These are phyloP conservation scores for Auxenochlorella pyrenoidosa DNA, from an alignment of 139 green algal genomes.

Conservation along the genomic window DNA sequence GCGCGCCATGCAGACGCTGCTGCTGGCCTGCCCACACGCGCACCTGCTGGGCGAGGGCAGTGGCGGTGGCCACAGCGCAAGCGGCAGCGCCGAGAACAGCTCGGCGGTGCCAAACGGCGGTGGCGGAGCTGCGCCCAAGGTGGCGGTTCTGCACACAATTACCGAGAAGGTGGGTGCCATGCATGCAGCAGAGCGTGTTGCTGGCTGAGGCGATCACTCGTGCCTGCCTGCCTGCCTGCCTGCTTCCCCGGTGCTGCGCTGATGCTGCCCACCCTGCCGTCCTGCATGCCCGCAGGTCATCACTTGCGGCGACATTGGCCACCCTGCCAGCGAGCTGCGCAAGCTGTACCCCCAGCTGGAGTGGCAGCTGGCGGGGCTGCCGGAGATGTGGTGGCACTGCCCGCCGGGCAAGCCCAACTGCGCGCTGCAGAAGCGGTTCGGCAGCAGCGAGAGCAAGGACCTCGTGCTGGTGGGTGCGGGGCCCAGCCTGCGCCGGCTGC, in stretches of 20 bases:
- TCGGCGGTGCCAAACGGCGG: slow-evolving; percentile 2
- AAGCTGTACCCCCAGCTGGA: slow-evolving; percentile 56
- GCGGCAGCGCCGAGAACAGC: slow-evolving; percentile 14
- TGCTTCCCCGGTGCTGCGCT: no score
- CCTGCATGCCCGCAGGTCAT: slow-evolving; percentile 62
- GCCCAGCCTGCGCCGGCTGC: not conserved
- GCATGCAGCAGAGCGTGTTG: not conserved
- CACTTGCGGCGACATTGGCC: slow-evolving; percentile 75
- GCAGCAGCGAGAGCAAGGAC: slow-evolving; percentile 50
- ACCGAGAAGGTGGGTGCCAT: slow-evolving; percentile 1
- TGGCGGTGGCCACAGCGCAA: no score
- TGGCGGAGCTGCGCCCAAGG: not conserved
- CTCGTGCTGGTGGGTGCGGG: slow-evolving; percentile 42
- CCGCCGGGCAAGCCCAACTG: slow-evolving; percentile 59
- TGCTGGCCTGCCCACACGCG: slow-evolving; percentile 46
- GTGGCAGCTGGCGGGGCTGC: slow-evolving; percentile 50
- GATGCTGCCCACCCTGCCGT: not conserved
- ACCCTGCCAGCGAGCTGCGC: slow-evolving; percentile 50
- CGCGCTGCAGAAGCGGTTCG: slow-evolving; percentile 42
- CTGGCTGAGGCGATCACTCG: no score
- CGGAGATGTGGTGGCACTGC: slow-evolving; percentile 73
- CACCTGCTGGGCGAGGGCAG: slow-evolving; percentile 15
- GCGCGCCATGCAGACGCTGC: slow-evolving; percentile 75
- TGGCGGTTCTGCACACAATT: not conserved
- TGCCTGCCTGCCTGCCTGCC: no score